Percentiles rank a stretch among this genome's conserved stretches.
Conservation (phyloP, 352 stramenopile genomes). For the Globisporangium ultimum region DNA sequence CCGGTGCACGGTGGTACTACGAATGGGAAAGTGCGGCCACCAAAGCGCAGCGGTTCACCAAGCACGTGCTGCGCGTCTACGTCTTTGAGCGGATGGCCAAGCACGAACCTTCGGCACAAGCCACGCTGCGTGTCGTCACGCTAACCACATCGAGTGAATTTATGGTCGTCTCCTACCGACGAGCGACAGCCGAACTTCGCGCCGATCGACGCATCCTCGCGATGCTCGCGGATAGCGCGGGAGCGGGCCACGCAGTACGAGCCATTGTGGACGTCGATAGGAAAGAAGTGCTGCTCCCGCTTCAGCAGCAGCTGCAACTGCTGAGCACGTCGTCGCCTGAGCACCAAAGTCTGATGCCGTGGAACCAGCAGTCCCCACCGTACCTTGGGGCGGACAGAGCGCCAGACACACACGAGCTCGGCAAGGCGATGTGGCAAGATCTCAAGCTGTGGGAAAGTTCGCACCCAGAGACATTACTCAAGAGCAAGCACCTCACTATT, state of each 20-base stretch:
- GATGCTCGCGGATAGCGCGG: slow-evolving; percentile 17
- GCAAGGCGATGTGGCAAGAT: slow-evolving; percentile 25
- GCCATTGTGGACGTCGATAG: slow-evolving; percentile 13
- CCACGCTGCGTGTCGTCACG: slow-evolving; percentile 33
- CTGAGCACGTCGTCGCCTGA: too few relatives aligned
- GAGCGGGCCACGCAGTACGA: neutral
- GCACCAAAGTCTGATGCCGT: too few relatives aligned
- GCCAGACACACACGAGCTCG: slow-evolving; percentile 6
- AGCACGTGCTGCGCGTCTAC: slow-evolving; percentile 58
- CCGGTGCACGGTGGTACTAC: slow-evolving; percentile 62
- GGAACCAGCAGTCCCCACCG: too few relatives aligned
- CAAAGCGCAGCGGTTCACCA: slow-evolving; percentile 58
- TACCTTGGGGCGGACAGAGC: too few relatives aligned
- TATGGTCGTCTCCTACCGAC: slow-evolving; percentile 66
- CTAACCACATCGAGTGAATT: slow-evolving; percentile 48
- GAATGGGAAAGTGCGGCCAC: slow-evolving; percentile 64
- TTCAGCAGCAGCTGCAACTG: slow-evolving; percentile 5
- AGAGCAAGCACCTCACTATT: slow-evolving; percentile 51
- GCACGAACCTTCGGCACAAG: slow-evolving; percentile 1
- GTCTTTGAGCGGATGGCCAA: slow-evolving; percentile 32
- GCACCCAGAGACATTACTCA: slow-evolving; percentile 30
- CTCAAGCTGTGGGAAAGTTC: slow-evolving; percentile 40
- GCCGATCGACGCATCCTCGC: slow-evolving; percentile 32
- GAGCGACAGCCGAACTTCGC: slow-evolving; percentile 39
- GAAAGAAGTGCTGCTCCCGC: slow-evolving; percentile 9